Base-by-base conservation (phyloP, 768 basidiomycete species). In the Tulasnella sp. region DNA sequence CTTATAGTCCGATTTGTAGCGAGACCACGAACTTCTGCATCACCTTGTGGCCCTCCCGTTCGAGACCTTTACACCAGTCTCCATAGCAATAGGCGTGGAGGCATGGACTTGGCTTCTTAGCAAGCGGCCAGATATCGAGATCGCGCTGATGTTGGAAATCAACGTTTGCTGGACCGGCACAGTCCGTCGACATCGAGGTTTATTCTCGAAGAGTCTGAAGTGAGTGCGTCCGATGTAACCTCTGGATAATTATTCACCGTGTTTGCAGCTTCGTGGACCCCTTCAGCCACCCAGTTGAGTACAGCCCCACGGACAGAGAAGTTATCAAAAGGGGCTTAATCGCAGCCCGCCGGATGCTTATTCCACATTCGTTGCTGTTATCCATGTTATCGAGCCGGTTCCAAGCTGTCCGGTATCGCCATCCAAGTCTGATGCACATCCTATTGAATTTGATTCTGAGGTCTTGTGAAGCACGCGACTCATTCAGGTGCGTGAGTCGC, bases 51-150 rank as follows among this genome's bases (percentile, higher is more conserved):
- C 79, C 32, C 71, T 98, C 17, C 96, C 96, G 0, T 88, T 98
- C 66, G 85, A 88, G 58, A 84, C 88, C 2, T 90, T 90, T 63
- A 93, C 88, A 0, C 90, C 93, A 1, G 75, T 88, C 3, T 83
- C 92, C 0, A 81, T 97, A 59, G 79, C 88, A 15, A 81, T 88
- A 1, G 94, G 90, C 0, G 84, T 93, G 44, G 93, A 98, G 68
- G 85, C 86, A 9, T 98, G 96, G 96, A 91, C 87, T 2, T 97
- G 94, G 94, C 78, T 96, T 0, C 86, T 96, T 54, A 82, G 88
- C 13, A 88, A 95, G 68, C 82, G 88, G 61, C 84, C 88, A 0
- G 79, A 80, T 49, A 75, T 86, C 10, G 94, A 97, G 70, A 80
- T 93, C 50, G 81, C 84, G 1, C 71, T 97, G 19, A 86, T 97